Evolutionary conservation across 2,329 filamentous ascomycete species (phyloP), one percentile per base, ranked within the genome.

Genomic region (Cadophora sp.): DNA sequence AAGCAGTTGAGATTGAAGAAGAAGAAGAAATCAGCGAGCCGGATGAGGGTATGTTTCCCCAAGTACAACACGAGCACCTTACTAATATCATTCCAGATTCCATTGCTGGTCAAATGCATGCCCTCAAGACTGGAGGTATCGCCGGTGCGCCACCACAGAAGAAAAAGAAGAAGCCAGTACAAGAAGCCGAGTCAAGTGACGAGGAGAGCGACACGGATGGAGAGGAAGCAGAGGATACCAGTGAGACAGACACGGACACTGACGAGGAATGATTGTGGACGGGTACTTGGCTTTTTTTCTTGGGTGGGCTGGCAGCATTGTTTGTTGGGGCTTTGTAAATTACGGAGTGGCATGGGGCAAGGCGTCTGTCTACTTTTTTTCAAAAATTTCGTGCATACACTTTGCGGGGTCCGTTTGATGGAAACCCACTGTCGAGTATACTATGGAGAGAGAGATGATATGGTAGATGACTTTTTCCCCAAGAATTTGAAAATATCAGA

Each of bases 1-100:
- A 95, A 81, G 94, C 93, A 5, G 90, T 87, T 22, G 87, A 91
- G 72, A 89, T 97, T 76, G 87, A 88, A 62, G 91, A 89, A 58
- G 94, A 97, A 73, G 96, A 97, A 75, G 96, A 99, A 67, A 99
- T 99, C 72, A 97, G 93, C 77, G 96, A 99, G 79, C 96, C 96
- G 43, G 96, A 98, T 71, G 96, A 99, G 84, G 96, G 96, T 97
- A 85, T 83, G 90, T 83, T 56, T 58, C 41, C 8, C 39, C 18
- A 22, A 20, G n/a, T n/a, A 41, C 11, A 39, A 33, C 33, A 16
- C 4, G 55, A 33, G 43, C 64, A n/a, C 16, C 6, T 51, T 16
- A 48, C 48, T 71, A 59, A 71, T 63, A n/a, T 20, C 5, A 27
- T 30, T 36, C 36, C 62, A 96, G 93, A 97, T 80, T 94, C 93